A percentile compares a stretch with the other conserved stretches of the same genome.
Conservation (phyloP, 129 eudicot species). For the Silybum marianum region DNA sequence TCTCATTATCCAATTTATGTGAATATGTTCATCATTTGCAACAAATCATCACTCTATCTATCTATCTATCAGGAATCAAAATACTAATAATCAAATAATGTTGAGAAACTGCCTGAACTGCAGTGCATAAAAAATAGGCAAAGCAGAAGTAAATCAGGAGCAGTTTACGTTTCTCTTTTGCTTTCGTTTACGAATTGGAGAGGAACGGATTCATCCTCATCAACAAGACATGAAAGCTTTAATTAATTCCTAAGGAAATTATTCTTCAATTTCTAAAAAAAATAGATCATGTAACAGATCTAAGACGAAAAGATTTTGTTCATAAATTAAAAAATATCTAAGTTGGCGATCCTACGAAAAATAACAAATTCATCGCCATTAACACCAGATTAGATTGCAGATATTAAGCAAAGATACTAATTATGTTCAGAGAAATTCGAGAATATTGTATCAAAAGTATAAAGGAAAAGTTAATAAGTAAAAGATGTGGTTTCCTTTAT, state of each 20-base stretch:
- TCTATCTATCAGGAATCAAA: not conserved
- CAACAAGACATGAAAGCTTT: constrained; percentile 44
- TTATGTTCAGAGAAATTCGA: not conserved
- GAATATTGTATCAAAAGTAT: not conserved
- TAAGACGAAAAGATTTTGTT: no score
- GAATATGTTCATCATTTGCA: constrained; percentile 28
- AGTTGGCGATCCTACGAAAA: not conserved
- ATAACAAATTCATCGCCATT: not conserved
- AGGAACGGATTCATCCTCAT: constrained; percentile 33
- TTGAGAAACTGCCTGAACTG: constrained; percentile 15
- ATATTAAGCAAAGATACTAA: not conserved
- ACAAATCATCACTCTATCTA: not conserved
- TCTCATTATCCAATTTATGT: constrained; percentile 7
- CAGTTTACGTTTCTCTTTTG: constrained; percentile 16
- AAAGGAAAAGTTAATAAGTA: not conserved
- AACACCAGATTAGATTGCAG: not conserved
- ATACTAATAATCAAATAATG: not conserved
- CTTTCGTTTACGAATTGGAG: constrained; percentile 39
- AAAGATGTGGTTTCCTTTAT: not conserved
- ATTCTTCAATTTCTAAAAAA: no score
- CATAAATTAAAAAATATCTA: not conserved
- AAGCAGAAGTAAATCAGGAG: constrained; percentile 19
- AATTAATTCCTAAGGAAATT: not conserved
- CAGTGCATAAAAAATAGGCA: constrained; percentile 22
- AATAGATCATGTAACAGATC: not conserved